Conservation (phyloP, 345 rosid genomes). For the Camelina sativa region DNA sequence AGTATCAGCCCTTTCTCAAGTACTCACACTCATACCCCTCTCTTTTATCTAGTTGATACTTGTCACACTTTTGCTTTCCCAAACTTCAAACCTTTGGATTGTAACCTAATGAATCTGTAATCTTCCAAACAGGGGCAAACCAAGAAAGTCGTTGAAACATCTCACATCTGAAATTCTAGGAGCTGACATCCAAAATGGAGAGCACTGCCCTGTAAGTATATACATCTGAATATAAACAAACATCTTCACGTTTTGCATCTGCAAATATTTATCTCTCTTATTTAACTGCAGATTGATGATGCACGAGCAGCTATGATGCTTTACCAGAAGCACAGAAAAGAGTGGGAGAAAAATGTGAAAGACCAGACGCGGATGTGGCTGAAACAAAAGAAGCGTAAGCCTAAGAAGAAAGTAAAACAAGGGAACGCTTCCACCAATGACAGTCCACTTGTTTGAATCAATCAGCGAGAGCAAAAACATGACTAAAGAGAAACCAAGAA, state of each 20-base stretch:
- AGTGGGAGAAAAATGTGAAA: slow-evolving; percentile 76
- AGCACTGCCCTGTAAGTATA: slow-evolving; percentile 89
- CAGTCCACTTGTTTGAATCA: slow-evolving; percentile 18
- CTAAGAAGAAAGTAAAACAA: slow-evolving; percentile 57
- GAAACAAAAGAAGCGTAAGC: slow-evolving; percentile 74
- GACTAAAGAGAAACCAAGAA: slow-evolving; percentile 12
- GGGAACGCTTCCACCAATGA: slow-evolving; percentile 20
- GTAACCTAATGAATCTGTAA: background rate
- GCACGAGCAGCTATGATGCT: slow-evolving; percentile 94
- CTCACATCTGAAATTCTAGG: slow-evolving; percentile 83
- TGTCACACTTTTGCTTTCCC: slow-evolving; percentile 13
- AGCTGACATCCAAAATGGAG: slow-evolving; percentile 87
- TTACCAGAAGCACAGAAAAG: slow-evolving; percentile 65
- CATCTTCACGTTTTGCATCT: background rate
- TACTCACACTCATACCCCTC: slow-evolving; percentile 35
- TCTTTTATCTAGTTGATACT: slow-evolving; percentile 10
- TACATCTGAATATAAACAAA: slow-evolving; percentile 11
- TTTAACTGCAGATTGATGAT: slow-evolving; percentile 65
- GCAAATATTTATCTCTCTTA: background rate
- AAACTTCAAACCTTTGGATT: background rate
- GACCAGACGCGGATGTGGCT: slow-evolving; percentile 59
- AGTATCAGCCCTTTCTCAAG: slow-evolving; percentile 81
- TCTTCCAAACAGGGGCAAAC: slow-evolving; percentile 57
- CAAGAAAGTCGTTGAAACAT: slow-evolving; percentile 75
- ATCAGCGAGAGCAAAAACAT: slow-evolving; percentile 9